Percentiles rank a stretch among this genome's conserved stretches.
These are phyloP conservation scores for Calocybe gangraenosa DNA, from an alignment of 768 basidiomycete genomes.

Conservation along the genomic window DNA sequence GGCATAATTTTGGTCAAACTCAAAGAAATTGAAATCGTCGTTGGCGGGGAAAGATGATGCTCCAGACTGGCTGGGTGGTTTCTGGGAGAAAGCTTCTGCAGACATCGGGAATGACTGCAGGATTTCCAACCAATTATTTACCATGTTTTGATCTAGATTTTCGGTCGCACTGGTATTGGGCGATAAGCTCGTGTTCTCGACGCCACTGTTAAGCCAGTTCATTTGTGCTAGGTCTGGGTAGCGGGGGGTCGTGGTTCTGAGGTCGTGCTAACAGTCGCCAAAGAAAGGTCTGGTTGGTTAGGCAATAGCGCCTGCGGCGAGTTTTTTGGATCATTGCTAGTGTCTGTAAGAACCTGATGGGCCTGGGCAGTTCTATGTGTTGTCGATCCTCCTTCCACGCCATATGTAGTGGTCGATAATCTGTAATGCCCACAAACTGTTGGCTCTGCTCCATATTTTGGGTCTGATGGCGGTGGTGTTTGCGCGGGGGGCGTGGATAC, in stretches of 20 bases:
- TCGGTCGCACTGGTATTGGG: background rate
- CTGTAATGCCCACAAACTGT: constrained; percentile 28
- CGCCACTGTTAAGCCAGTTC: too few relatives aligned
- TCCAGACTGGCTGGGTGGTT: constrained; percentile 8
- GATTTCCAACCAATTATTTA: constrained; percentile 50
- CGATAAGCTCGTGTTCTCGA: background rate
- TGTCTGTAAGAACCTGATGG: constrained; percentile 23
- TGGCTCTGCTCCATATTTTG: constrained; percentile 4
- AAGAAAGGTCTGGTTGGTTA: constrained; percentile 6
- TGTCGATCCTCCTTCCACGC: constrained; percentile 17
- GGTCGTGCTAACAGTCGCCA: background rate
- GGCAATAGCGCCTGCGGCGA: background rate
- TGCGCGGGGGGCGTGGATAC: too few relatives aligned
- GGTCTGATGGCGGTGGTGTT: too few relatives aligned
- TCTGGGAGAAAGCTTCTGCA: constrained; percentile 22
- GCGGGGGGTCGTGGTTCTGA: constrained; percentile 17
- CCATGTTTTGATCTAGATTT: constrained; percentile 32
- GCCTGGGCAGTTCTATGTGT: constrained; percentile 8
- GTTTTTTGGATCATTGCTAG: constrained; percentile 16
- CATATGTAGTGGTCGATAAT: constrained; percentile 28
- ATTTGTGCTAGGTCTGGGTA: too few relatives aligned
- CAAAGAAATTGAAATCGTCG: constrained; percentile 13
- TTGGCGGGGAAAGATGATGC: constrained; percentile 3
- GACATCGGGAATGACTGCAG: constrained; percentile 41
- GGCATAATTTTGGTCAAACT: constrained; percentile 9